Evolutionary conservation across 2,329 filamentous ascomycete species (phyloP), one percentile per base, ranked within the genome.

Genomic region (Metarhizium sp.): DNA sequence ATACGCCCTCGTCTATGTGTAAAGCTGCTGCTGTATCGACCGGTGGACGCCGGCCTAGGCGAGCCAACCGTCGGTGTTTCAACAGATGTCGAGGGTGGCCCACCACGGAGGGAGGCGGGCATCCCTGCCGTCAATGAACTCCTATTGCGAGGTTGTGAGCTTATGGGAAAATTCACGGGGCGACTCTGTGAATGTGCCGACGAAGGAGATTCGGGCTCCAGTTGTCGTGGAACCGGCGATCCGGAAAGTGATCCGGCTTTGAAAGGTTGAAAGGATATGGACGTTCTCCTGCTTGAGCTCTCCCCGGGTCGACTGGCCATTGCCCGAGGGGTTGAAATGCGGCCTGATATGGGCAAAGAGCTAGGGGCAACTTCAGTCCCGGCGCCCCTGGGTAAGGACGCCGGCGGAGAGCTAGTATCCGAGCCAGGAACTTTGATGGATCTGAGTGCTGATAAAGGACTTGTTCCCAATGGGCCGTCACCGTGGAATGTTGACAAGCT

Each of bases 201-300:
- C 36, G 77, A 73, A 14, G 81, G 78, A 2, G 75, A 66, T 51
- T 82, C 80, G 14, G 71, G 67, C 13, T 82, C 79, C 2, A 71
- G 66, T 6, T 74, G 67, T 34, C 78, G 74, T 32, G 74, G 73
- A n/a, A 78, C 68, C 0, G 92, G 92, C 4, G 92, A 96, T 4
- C 88, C 90, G 2, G 92, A 95, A n/a, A 97, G 76, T 1, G 92
- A 95, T 11, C 92, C 92, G 14, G 92, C 90, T 71, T 99, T 99
- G 76, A 99, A 99, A 0, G 92, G 92, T 63, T 95, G 90, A 64
- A 96, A 96, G 0, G 90, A 95, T 25, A 96, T 82, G 0, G 90
- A 96, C 6, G 88, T 86, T 53, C 90, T 83, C 62, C 91, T 81
- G 53, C 78, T 78, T 50, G 79, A 75, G 47, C 88, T 77, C 20